Evolutionary conservation across 805 yeast genomes (phyloP).

Genomic region (Clavispora fructus): DNA sequence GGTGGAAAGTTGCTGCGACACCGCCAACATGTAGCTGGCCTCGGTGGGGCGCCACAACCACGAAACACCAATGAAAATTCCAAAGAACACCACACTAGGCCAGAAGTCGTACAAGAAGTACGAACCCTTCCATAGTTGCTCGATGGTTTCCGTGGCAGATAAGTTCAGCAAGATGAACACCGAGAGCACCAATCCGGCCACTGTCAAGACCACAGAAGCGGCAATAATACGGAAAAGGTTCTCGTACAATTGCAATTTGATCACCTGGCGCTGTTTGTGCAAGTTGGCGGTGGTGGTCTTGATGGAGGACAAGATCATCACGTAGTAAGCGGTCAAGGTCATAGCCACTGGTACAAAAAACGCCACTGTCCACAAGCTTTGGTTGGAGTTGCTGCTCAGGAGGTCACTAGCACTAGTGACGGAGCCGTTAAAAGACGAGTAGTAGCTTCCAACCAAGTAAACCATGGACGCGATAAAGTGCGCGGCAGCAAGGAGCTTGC

Average conservation of each 20-base stretch:
- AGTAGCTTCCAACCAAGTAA: slow-evolving; percentile 33
- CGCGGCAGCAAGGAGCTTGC: slow-evolving; percentile 37
- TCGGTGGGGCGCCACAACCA: slow-evolving; percentile 97
- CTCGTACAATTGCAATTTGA: slow-evolving; percentile 83
- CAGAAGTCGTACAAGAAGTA: slow-evolving; percentile 89
- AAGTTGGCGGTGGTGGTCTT: slow-evolving; percentile 68
- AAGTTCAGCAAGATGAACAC: slow-evolving; percentile 68
- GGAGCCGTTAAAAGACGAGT: slow-evolving; percentile 21
- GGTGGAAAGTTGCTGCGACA: slow-evolving; percentile 86
- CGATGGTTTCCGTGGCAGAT: slow-evolving; percentile 71
- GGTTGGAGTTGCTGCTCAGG: slow-evolving; percentile 52
- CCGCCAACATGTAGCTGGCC: slow-evolving; percentile 90
- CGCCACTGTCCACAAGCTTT: slow-evolving; percentile 47
- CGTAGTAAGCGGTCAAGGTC: slow-evolving; percentile 67
- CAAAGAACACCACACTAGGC: slow-evolving; percentile 85
- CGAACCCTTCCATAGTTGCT: slow-evolving; percentile 86
- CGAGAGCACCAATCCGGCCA: slow-evolving; percentile 66
- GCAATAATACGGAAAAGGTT: slow-evolving; percentile 71
- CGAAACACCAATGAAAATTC: slow-evolving; percentile 77
- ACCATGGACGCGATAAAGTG: slow-evolving; percentile 33
- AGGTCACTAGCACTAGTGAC: slow-evolving; percentile 35
- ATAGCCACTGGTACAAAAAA: slow-evolving; percentile 68
- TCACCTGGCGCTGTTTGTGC: slow-evolving; percentile 82
- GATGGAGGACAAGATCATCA: slow-evolving; percentile 67
- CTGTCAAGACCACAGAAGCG: slow-evolving; percentile 61